Base-by-base conservation (phyloP, 805 yeast species). In the Pichia phayaonensis region DNA sequence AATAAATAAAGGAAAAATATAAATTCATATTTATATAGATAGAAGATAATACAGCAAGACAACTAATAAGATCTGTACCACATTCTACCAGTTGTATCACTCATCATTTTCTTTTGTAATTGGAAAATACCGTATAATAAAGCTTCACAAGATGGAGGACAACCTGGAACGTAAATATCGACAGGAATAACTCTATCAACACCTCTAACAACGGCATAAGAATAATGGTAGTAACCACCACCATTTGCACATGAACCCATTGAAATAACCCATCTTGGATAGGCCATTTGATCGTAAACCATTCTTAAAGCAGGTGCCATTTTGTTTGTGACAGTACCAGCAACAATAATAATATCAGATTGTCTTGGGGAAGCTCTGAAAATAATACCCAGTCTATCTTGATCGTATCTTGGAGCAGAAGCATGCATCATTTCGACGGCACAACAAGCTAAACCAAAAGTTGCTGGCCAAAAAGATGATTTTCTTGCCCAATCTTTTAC, bases 351-450 rank as follows among this genome's bases (percentile, higher is more conserved):
- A 57, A 87, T 84, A 76, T 87, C 96, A 6, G 94, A 81, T 69
- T 87, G 96, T 72, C 96, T 84, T 48, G 96, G 96, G 39, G 95
- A 84, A 31, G 94, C 95, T 75, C 96, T 83, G 80, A 87, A 87
- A 77, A 87, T 87, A 62, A 87, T 87, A 61, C 96, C 96, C 66
- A 87, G 74, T 67, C 96, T 81, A 73, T 87, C 96, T 72, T 88
- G 95, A 70, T 87, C 96, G 69, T 87, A 87, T 64, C 96, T 76
- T 54, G 96, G 95, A 52, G 95, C 81, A 24, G 95, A 87, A 39
- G 84, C 86, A 66, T 87, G 96, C 96, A 87, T 87, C 96, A 87
- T 87, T 71, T 87, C 96, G 41, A 87, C 95, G 54, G 96, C 96
- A 74, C 96, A 87, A 71, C 96, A 87, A 10, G 95, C 95, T 63